A percentile compares a stretch with the other conserved stretches of the same genome.
Evolutionary conservation across 495 filamentous ascomycete species (phyloP).

Genomic region (Amorphotheca resinae): DNA sequence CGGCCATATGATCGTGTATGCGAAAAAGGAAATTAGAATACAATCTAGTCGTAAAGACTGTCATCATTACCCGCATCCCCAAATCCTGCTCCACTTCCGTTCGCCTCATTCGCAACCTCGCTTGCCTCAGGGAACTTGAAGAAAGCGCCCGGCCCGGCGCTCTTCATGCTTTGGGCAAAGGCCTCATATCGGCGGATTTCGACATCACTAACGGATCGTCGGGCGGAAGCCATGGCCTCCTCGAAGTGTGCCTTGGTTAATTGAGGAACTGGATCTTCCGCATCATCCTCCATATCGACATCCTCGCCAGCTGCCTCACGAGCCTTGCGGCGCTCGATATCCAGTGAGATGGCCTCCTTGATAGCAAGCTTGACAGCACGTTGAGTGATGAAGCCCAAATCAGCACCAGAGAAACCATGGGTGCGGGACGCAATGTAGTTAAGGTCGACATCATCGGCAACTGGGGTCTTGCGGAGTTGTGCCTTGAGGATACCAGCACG

Average conservation of each 20-base stretch:
- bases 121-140: constrained; percentile 87
- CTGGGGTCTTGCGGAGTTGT: constrained; percentile 96
- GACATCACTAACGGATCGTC: constrained; percentile 88
- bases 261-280: constrained; percentile 90
- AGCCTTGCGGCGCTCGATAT: constrained; percentile 79
- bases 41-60: constrained; percentile 54
- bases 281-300: constrained; percentile 66
- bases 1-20: constrained; percentile 8
- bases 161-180: constrained; percentile 98
- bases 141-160: constrained; percentile 82
- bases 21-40: constrained; percentile 20
- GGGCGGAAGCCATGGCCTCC: constrained; percentile 90
- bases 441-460: constrained; percentile 76
- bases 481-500: constrained; percentile 84
- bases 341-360: constrained; percentile 83
- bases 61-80: constrained; percentile 80
- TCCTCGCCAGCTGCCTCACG: constrained; percentile 77
- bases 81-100: constrained; percentile 44
- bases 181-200: constrained; percentile 97
- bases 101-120: constrained; percentile 36
- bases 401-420: constrained; percentile 97
- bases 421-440: constrained; percentile 91
- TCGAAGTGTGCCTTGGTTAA: constrained; percentile 95
- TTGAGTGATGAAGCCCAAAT: constrained; percentile 98
- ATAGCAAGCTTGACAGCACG: constrained; percentile 98